Evolutionary conservation across 2,329 filamentous ascomycete species (phyloP).

Genomic region (Ophiocordyceps camponoti-rufipedis): DNA sequence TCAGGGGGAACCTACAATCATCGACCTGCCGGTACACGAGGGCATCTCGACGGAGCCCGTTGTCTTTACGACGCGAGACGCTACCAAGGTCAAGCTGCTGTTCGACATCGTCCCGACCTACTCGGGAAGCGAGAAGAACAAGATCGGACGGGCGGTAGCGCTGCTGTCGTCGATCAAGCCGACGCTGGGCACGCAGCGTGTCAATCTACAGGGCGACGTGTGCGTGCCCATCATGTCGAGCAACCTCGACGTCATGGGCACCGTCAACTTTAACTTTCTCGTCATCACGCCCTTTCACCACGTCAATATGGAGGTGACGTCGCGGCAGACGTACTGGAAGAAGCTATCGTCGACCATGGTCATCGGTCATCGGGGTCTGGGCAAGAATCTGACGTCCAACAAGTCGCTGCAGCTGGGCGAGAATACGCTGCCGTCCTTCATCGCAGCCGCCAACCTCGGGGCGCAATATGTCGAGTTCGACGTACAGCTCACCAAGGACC

Average conservation of each 20-base stretch:
- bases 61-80: constrained; percentile 65
- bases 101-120: constrained; percentile 96
- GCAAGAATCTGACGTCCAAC: constrained; percentile 74
- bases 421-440: constrained; percentile 91
- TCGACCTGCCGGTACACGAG: constrained; percentile 86
- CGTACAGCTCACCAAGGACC: constrained; percentile 96
- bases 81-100: constrained; percentile 66
- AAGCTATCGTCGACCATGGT: constrained; percentile 78
- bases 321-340: constrained; percentile 91
- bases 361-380: constrained; percentile 55
- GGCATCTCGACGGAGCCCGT: constrained; percentile 89
- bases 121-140: constrained; percentile 70
- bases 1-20: constrained; percentile 67
- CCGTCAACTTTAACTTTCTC: constrained; percentile 92
- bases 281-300: constrained; percentile 90
- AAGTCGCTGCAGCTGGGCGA: constrained; percentile 87
- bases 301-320: constrained; percentile 81
- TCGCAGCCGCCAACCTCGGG: constrained; percentile 84
- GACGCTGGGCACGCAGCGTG: constrained; percentile 66
- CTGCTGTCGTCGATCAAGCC: constrained; percentile 75
- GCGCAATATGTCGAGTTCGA: constrained; percentile 64
- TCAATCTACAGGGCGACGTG: constrained; percentile 80
- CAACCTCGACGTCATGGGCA: constrained; percentile 77
- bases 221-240: constrained; percentile 80
- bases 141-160: constrained; percentile 78